phyloP scores from a whole-genome alignment of 73 alveolate species.

The Paramecium caudatum region DNA sequence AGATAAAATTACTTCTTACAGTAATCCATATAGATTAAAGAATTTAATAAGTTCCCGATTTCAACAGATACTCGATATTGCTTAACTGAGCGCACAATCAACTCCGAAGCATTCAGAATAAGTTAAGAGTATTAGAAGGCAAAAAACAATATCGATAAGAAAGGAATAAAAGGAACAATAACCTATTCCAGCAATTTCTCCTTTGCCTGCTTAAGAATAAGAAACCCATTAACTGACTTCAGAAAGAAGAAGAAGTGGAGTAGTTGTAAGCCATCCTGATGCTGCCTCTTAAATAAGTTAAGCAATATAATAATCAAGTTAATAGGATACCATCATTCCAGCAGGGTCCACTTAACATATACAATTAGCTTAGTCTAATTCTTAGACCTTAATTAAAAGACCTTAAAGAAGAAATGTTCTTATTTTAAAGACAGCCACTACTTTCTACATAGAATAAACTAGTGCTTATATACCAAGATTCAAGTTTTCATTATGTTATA shows the following conservation, averaged over 20 bases:
- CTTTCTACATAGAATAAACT: constrained; percentile 1
- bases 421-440: neutral
- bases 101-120: constrained; percentile 17
- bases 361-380: too few relatives aligned
- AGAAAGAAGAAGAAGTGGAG: constrained; percentile 54
- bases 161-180: neutral
- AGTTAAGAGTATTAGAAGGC: neutral
- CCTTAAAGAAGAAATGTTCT: constrained; percentile 21
- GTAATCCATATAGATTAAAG: constrained; percentile 51
- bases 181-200: too few relatives aligned
- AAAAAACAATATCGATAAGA: neutral
- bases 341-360: too few relatives aligned
- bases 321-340: too few relatives aligned
- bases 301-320: neutral
- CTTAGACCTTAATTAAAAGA: neutral
- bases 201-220: neutral
- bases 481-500: neutral
- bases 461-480: constrained; percentile 18
- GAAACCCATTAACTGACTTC: neutral
- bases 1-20: neutral
- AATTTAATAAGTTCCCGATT: constrained; percentile 42
- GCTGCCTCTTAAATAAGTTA: neutral
- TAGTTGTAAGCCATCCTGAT: constrained; percentile 22
- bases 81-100: neutral
- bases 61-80: constrained; percentile 31